A percentile compares a stretch with the other conserved stretches of the same genome.
phyloP scores from a whole-genome alignment of 441 rosid genomes.

The Hura crepitans region DNA sequence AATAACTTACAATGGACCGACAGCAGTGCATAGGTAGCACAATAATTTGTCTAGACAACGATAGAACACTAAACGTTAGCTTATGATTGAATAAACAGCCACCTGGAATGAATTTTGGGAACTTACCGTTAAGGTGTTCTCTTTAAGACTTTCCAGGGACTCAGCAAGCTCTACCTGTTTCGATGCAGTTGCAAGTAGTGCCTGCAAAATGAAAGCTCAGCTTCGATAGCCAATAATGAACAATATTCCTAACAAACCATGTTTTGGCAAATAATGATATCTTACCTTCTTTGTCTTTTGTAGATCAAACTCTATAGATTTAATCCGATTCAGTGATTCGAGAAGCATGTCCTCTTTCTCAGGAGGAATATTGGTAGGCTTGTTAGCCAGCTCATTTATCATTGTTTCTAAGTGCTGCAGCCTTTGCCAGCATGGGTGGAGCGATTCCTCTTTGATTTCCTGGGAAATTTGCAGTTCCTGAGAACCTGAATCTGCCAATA shows the following conservation, averaged over 20 bases:
- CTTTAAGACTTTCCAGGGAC: slow-evolving; percentile 68
- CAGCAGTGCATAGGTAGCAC: too few species aligned
- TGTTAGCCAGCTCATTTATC: slow-evolving; percentile 63
- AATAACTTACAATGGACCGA: neutral
- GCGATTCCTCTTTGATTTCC: slow-evolving; percentile 43
- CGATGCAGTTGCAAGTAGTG: slow-evolving; percentile 80
- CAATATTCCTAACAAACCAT: neutral
- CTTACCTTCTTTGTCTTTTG: slow-evolving; percentile 78
- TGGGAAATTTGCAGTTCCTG: slow-evolving; percentile 34
- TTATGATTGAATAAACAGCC: neutral
- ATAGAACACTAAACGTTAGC: too few species aligned
- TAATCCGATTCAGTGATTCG: slow-evolving; percentile 77
- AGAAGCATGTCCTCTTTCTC: slow-evolving; percentile 87
- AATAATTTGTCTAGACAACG: too few species aligned
- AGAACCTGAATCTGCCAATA: slow-evolving; percentile 35
- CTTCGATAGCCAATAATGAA: neutral
- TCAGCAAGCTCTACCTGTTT: slow-evolving; percentile 88
- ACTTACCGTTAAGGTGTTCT: slow-evolving; percentile 53
- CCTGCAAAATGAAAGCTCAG: slow-evolving; percentile 42
- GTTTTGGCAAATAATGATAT: slow-evolving; percentile 13
- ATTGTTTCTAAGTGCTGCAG: slow-evolving; percentile 68
- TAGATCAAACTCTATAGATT: slow-evolving; percentile 74
- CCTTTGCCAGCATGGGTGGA: slow-evolving; percentile 83
- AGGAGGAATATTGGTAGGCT: slow-evolving; percentile 69
- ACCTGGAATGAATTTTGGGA: slow-evolving; percentile 9